Conservation (phyloP, 768 basidiomycete species). For the Leccinum variicolor region DNA sequence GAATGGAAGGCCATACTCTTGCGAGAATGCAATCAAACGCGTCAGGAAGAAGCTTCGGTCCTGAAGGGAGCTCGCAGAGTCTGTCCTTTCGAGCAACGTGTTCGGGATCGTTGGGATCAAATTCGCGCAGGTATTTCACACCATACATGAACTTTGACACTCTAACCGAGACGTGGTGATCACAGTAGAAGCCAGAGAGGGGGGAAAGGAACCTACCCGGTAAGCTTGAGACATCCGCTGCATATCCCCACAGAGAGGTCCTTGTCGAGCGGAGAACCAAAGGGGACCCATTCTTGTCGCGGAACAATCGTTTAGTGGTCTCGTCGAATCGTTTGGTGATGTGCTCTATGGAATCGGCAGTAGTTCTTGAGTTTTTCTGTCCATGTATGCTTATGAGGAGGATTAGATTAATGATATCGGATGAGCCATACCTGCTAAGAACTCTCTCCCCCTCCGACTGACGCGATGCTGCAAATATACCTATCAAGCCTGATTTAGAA, state of each 20-base stretch:
- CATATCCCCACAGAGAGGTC: constrained; percentile 66
- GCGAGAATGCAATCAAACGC: constrained; percentile 81
- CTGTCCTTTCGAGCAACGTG: constrained; percentile 61
- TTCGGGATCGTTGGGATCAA: constrained; percentile 61
- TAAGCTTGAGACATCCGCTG: constrained; percentile 66
- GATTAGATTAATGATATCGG: background rate
- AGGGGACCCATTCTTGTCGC: constrained; percentile 64
- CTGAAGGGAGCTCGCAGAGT: constrained; percentile 72
- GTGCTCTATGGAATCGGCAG: constrained; percentile 68
- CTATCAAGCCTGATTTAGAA: constrained; percentile 33
- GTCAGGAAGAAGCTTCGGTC: constrained; percentile 73
- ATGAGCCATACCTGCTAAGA: constrained; percentile 55
- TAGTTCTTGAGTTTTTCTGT: constrained; percentile 69
- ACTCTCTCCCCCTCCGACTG: constrained; percentile 67
- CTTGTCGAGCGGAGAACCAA: constrained; percentile 78
- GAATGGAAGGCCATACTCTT: constrained; percentile 43
- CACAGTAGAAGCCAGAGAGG: constrained; percentile 65
- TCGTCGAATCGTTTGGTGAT: constrained; percentile 80
- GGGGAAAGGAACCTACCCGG: constrained; percentile 47
- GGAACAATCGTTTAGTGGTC: constrained; percentile 76
- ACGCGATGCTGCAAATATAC: constrained; percentile 80
- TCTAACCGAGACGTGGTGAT: constrained; percentile 79
- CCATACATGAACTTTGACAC: constrained; percentile 83
- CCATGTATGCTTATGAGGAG: constrained; percentile 3
- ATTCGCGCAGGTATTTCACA: constrained; percentile 72